phyloP scores from a whole-genome alignment of 208 protist genomes.

The Leishmania guyanensis region DNA sequence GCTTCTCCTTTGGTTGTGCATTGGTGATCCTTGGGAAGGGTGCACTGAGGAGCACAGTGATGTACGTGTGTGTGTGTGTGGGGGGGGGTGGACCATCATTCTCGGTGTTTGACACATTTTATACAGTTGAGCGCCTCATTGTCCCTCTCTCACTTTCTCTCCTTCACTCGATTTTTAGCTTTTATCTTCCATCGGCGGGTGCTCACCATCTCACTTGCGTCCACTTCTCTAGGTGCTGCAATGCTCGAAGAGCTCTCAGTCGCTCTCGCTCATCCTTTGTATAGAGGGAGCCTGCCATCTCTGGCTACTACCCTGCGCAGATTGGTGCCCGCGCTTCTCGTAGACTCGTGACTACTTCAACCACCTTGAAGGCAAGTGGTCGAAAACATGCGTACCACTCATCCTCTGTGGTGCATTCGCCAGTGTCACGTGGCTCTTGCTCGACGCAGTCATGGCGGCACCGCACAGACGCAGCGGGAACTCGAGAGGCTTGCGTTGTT shows the following conservation, averaged over 20 bases:
- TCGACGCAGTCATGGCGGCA: conserved; percentile 41
- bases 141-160: neutral
- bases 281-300: neutral
- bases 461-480: conserved; percentile 16
- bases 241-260: neutral
- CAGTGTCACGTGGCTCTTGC: neutral
- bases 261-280: neutral
- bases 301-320: neutral
- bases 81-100: neutral
- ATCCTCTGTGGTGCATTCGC: conserved; percentile 2
- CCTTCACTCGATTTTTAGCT: neutral
- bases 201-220: neutral
- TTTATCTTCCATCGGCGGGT: neutral
- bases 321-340: neutral
- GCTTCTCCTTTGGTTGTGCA: neutral
- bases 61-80: neutral
- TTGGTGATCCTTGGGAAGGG: neutral
- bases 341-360: neutral
- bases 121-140: neutral
- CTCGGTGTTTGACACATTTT: neutral
- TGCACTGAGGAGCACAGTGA: neutral
- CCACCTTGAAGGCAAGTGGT: too few species aligned
- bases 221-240: neutral
- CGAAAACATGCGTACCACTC: neutral
- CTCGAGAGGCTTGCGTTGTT: conserved; percentile 36